A percentile compares a stretch with the other conserved stretches of the same genome.
Evolutionary conservation across 116 monocot genomes (phyloP).

Genomic region (Posidonia oceanica): DNA sequence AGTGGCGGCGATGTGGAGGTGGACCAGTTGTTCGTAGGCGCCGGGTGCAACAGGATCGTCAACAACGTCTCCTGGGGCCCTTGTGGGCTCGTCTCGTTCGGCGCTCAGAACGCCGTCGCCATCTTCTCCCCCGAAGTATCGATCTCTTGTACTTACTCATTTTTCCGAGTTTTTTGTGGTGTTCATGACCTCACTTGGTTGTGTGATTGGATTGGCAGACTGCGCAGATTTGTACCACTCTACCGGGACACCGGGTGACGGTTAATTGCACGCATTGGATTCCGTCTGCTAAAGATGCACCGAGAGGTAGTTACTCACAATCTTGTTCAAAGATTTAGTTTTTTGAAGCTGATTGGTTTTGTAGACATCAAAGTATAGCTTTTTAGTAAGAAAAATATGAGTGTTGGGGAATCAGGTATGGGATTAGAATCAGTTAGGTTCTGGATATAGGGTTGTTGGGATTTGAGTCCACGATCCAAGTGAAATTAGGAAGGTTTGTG

Average conservation of each 20-base stretch:
- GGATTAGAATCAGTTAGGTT: too few species aligned
- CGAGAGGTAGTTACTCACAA: constrained; percentile 35
- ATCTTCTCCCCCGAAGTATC: constrained; percentile 73
- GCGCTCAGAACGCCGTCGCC: constrained; percentile 86
- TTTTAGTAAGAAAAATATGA: too few species aligned
- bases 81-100: constrained; percentile 78
- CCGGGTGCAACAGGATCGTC: constrained; percentile 88
- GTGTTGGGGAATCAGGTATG: too few species aligned
- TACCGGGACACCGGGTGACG: constrained; percentile 72
- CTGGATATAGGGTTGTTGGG: too few species aligned
- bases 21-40: constrained; percentile 65
- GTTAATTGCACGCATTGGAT: constrained; percentile 95
- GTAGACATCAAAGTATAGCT: background rate
- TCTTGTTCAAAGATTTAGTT: background rate
- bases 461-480: too few species aligned
- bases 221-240: constrained; percentile 81
- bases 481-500: too few species aligned
- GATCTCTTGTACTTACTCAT: background rate
- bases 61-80: constrained; percentile 97
- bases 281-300: constrained; percentile 56
- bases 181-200: background rate
- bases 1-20: constrained; percentile 16
- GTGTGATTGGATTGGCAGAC: constrained; percentile 28
- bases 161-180: background rate
- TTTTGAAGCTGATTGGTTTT: background rate